Conservation (phyloP, 371 early-diverging fungal species). For the Rhizopus stolonifer region DNA sequence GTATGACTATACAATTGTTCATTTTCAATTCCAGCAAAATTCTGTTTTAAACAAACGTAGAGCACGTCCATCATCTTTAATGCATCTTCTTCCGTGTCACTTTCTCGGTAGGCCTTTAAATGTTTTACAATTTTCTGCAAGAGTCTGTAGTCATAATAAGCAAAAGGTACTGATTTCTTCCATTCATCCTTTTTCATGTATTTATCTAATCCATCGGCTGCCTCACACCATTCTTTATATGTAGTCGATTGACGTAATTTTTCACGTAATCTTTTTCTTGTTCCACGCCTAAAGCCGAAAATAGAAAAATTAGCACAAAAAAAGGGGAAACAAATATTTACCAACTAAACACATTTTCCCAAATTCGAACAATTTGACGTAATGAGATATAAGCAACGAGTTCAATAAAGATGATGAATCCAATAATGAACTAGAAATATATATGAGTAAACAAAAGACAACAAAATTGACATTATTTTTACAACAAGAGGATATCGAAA, state of each 20-base stretch:
- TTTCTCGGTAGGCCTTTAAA: slow-evolving; percentile 35
- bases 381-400: slow-evolving; percentile 65
- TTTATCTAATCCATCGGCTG: slow-evolving; percentile 70
- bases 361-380: slow-evolving; percentile 72
- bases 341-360: slow-evolving; percentile 73
- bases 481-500: slow-evolving; percentile 66
- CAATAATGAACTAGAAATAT: slow-evolving; percentile 58
- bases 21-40: slow-evolving; percentile 83
- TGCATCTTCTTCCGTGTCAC: slow-evolving; percentile 32
- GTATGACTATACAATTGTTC: slow-evolving; percentile 72
- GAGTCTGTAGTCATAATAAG: slow-evolving; percentile 70
- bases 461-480: slow-evolving; percentile 11
- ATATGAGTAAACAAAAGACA: no score
- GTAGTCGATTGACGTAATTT: slow-evolving; percentile 49
- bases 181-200: slow-evolving; percentile 72
- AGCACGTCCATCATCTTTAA: slow-evolving; percentile 48
- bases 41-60: slow-evolving; percentile 71
- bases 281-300: slow-evolving; percentile 56
- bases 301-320: neutral
- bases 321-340: slow-evolving; percentile 23
- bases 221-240: slow-evolving; percentile 72
- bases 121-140: slow-evolving; percentile 65
- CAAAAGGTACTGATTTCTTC: slow-evolving; percentile 63
- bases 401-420: slow-evolving; percentile 65
- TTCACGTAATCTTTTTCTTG: slow-evolving; percentile 49